Evolutionary conservation across 495 filamentous ascomycete genomes (phyloP).

Genomic region (Astrothelium subdiscretum): DNA sequence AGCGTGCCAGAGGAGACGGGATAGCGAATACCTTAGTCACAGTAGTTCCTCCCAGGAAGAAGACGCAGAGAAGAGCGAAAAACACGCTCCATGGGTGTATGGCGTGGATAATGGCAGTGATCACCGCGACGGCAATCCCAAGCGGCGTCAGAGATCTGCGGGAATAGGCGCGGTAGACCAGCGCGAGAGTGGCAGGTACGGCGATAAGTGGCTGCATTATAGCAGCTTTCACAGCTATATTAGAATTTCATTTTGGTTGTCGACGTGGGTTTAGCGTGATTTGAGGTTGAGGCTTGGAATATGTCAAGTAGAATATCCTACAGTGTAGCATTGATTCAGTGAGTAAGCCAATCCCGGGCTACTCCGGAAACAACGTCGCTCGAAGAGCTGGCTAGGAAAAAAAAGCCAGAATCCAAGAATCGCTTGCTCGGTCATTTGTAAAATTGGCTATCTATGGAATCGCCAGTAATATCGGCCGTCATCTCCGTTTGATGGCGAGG

Average conservation of each 20-base stretch:
- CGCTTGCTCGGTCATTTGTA: no score
- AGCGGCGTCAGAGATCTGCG: slow-evolving; percentile 65
- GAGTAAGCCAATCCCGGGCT: neutral
- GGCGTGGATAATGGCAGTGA: slow-evolving; percentile 71
- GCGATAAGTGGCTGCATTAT: neutral
- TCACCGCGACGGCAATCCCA: slow-evolving; percentile 53
- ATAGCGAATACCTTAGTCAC: slow-evolving; percentile 57
- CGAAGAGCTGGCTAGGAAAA: no score
- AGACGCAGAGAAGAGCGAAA: slow-evolving; percentile 68
- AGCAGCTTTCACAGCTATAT: no score
- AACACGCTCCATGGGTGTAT: slow-evolving; percentile 85
- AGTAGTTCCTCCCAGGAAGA: slow-evolving; percentile 74
- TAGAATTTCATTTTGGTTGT: neutral
- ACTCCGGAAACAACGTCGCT: neutral
- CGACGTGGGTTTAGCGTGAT: neutral
- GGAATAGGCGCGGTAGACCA: slow-evolving; percentile 59
- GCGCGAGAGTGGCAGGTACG: slow-evolving; percentile 46
- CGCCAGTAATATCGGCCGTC: no score
- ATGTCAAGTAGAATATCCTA: no score
- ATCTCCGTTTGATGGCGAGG: no score
- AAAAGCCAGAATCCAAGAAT: no score
- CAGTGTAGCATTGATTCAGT: no score
- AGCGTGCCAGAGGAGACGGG: neutral
- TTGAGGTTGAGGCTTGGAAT: neutral
- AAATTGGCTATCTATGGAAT: no score